Base-by-base conservation (phyloP, 2,329 filamentous ascomycete genomes). In the Scytalidium sp. region DNA sequence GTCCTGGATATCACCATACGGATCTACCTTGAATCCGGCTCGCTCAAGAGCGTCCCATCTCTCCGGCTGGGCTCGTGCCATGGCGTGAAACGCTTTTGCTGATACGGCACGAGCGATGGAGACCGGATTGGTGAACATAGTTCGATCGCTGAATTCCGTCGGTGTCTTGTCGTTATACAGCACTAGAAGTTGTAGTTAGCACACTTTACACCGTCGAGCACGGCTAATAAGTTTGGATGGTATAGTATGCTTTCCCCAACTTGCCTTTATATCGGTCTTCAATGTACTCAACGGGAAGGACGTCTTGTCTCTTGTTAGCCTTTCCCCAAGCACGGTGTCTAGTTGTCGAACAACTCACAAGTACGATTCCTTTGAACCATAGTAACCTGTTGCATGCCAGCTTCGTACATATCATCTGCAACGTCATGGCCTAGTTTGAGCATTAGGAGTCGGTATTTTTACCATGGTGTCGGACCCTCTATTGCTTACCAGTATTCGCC, bases 1-100 rank as follows among this genome's bases (percentile, higher is more conserved):
- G 60, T 84, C 84, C 60, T 83, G 83, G 8, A 42, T 7, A 20
- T 47, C 45, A 4, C 32, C 32, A 20, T 21, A 41, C n/a, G 32
- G 29, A 8, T 47, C 45, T 10, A 27, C 6, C 19, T 15, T 22
- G 21, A 47, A 47, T 41, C 45, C 45, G 25, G 45, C 45, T 9
- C 45, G 17, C 19, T 47, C 45, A 21, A 46, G 36, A 3, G 32
- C 10, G n/a, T 47, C 36, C 9, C 4, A 42, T n/a, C 45, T 40
- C 27, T 47, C 39, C 3, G 20, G 19, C 29, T 57, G 45, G 13
- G 20, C 9, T 7, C 22, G n/a, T 20, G 49, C 50, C 42, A 32
- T 47, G 19, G 6, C 17, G 13, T 49, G 25, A 7, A 55, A 43
- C 1, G 27, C 23, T 5, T 15, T 19, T 20, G 44, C 29, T 23